These are phyloP conservation scores for Boletellus emodensis DNA, from an alignment of 768 basidiomycete genomes.

Conservation along the genomic window DNA sequence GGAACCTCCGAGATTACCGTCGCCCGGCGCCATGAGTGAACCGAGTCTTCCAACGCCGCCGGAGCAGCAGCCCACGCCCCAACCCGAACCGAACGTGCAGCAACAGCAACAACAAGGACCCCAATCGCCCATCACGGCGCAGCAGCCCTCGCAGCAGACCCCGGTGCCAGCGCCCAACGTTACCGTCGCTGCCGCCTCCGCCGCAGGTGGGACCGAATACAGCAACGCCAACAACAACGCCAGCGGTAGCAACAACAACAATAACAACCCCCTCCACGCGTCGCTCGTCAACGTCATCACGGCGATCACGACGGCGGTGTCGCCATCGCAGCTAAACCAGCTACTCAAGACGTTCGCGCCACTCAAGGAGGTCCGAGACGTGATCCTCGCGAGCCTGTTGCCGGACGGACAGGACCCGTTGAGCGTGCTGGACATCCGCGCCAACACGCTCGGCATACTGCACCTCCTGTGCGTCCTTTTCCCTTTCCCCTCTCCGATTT, in stretches of 20 bases:
- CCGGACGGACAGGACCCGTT: slow-evolving; percentile 68
- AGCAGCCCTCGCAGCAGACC: slow-evolving; percentile 6
- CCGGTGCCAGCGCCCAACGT: slow-evolving; percentile 2
- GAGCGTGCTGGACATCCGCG: slow-evolving; percentile 46
- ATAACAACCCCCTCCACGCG: no score
- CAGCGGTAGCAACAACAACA: not conserved
- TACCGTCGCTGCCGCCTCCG: no score
- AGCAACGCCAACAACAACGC: not conserved
- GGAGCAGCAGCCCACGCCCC: slow-evolving; percentile 13
- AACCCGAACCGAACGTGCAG: slow-evolving; percentile 13
- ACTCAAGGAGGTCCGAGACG: slow-evolving; percentile 52
- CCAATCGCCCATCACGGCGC: slow-evolving; percentile 3
- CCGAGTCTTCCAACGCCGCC: slow-evolving; percentile 23
- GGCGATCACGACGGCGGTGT: slow-evolving; percentile 44
- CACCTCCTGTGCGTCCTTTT: slow-evolving; percentile 62
- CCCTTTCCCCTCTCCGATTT: not conserved
- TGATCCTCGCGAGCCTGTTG: slow-evolving; percentile 50
- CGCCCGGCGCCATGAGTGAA: slow-evolving; percentile 29
- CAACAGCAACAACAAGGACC: slow-evolving; percentile 4
- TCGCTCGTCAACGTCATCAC: slow-evolving; percentile 40
- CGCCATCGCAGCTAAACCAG: slow-evolving; percentile 37
- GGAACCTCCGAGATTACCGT: no score
- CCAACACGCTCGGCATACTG: slow-evolving; percentile 61
- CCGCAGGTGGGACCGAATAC: no score
- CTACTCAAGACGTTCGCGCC: slow-evolving; percentile 44